Base-by-base conservation (phyloP, 371 early-diverging fungal species). In the Actinomortierella wolfii region DNA sequence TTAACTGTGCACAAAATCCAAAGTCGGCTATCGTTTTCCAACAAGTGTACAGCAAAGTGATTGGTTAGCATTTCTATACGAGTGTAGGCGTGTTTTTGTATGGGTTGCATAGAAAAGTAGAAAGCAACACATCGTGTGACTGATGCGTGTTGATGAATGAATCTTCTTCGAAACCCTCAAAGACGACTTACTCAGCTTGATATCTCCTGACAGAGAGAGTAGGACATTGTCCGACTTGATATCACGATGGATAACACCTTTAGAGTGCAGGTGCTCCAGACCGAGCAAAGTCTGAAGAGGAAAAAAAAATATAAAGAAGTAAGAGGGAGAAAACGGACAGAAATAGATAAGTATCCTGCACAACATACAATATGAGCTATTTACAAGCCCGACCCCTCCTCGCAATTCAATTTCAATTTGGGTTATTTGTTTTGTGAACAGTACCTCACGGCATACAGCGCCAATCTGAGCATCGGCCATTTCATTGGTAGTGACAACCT, bases 211-310 rank as follows among this genome's bases (percentile, higher is more conserved):
- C n/a, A n/a, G n/a, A n/a, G n/a, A n/a, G n/a, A 99, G 78, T 49
- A 98, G 79, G 29, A 98, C 86, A 76, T 99, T 99, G 76, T 98
- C 98, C 57, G 94, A 92, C 82, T 98, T 97, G 81, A 99, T 95
- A 79, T 99, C 98, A 57, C 99, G 86, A 77, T 97, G 97, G 68
- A 97, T 96, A 26, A 99, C 93, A 28, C 94, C 92, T 65, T 93
- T 91, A 9, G 91, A 89, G 64, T 99, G 99, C 57, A 98, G 78
- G 77, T 95, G 97, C 59, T 83, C 85, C 51, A 99, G 77, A 11
- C 96, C 99, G 59, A 95, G 80, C 41, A 97, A 77, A 4, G 94
- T 89, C 83, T 89, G 69, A 29, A 26, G 26, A 26, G 13, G 51
- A 50, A 26, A 25, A 50, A 50, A 50, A 50, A 26, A 26, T 7